These are phyloP conservation scores for Candida anutae DNA, from an alignment of 1,139 yeast genomes.

Conservation along the genomic window DNA sequence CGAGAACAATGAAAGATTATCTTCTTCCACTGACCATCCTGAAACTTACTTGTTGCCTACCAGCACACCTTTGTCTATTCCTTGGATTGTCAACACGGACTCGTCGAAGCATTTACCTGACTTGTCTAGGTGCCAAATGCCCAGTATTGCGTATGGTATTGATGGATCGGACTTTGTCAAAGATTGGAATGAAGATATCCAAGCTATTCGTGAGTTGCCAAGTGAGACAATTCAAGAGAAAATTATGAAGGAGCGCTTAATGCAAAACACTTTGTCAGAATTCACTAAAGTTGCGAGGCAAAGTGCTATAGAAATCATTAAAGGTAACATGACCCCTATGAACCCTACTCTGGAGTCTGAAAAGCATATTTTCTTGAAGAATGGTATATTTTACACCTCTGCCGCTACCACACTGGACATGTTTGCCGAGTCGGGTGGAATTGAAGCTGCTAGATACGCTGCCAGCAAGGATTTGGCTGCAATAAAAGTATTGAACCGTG, in stretches of 20 bases:
- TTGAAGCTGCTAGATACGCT: slow-evolving; percentile 80
- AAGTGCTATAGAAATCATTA: slow-evolving; percentile 71
- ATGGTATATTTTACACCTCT: slow-evolving; percentile 81
- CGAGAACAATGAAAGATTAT: slow-evolving; percentile 34
- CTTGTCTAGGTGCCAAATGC: slow-evolving; percentile 53
- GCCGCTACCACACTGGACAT: slow-evolving; percentile 56
- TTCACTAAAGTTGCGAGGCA: slow-evolving; percentile 70
- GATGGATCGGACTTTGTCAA: slow-evolving; percentile 52
- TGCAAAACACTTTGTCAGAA: slow-evolving; percentile 67
- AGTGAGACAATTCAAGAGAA: slow-evolving; percentile 53
- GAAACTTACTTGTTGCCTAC: slow-evolving; percentile 57
- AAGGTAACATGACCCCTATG: slow-evolving; percentile 71
- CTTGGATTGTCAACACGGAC: slow-evolving; percentile 58
- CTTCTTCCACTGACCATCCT: slow-evolving; percentile 40
- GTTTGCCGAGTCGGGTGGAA: slow-evolving; percentile 64
- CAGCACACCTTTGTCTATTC: slow-evolving; percentile 52
- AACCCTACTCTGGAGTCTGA: slow-evolving; percentile 62
- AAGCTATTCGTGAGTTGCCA: slow-evolving; percentile 69
- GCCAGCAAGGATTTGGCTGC: slow-evolving; percentile 74
- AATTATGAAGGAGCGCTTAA: slow-evolving; percentile 65
- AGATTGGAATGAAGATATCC: slow-evolving; percentile 92
- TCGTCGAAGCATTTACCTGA: slow-evolving; percentile 39
- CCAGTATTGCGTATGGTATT: slow-evolving; percentile 45
- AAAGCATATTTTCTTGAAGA: slow-evolving; percentile 63
- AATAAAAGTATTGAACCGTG: slow-evolving; percentile 57